Evolutionary conservation across 352 stramenopile genomes (phyloP).

Genomic region (Phytophthora aleatoria): DNA sequence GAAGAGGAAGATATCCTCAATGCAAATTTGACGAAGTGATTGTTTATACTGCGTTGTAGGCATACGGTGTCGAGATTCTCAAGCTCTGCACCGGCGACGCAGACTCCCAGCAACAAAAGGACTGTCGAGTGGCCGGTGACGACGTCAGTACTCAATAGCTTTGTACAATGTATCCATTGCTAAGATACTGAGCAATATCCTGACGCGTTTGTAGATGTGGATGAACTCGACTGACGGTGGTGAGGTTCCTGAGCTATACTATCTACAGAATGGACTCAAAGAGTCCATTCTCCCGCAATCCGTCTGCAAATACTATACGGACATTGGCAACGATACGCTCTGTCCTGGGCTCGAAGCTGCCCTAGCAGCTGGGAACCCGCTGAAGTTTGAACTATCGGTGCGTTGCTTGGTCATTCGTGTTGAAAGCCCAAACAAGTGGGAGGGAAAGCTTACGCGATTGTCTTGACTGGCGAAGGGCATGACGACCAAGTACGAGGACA

Average conservation of each 20-base stretch:
- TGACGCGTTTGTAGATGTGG: conserved; percentile 55
- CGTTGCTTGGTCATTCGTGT: background rate
- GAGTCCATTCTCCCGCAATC: conserved; percentile 72
- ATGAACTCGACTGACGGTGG: conserved; percentile 82
- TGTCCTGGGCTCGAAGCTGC: conserved; percentile 67
- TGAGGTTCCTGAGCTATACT: conserved; percentile 77
- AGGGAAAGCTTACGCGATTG: background rate
- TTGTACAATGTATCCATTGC: background rate
- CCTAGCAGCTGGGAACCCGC: conserved; percentile 54
- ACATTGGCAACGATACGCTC: conserved; percentile 63
- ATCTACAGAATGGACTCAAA: conserved; percentile 75
- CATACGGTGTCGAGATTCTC: conserved; percentile 73
- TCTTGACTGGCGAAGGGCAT: conserved; percentile 46
- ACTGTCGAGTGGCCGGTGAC: conserved; percentile 72
- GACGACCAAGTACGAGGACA: conserved; percentile 83
- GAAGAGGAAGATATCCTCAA: background rate
- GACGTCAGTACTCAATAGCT: conserved; percentile 26
- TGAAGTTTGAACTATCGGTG: conserved; percentile 74
- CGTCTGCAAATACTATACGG: conserved; percentile 73
- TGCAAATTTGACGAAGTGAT: background rate
- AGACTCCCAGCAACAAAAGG: conserved; percentile 70
- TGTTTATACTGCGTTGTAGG: conserved; percentile 28
- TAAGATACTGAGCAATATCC: background rate
- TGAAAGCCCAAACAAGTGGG: background rate
- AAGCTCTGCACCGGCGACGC: conserved; percentile 68